These are phyloP conservation scores for Trichosporon asahii DNA, from an alignment of 1,284 basidiomycete species.

Conservation along the genomic window DNA sequence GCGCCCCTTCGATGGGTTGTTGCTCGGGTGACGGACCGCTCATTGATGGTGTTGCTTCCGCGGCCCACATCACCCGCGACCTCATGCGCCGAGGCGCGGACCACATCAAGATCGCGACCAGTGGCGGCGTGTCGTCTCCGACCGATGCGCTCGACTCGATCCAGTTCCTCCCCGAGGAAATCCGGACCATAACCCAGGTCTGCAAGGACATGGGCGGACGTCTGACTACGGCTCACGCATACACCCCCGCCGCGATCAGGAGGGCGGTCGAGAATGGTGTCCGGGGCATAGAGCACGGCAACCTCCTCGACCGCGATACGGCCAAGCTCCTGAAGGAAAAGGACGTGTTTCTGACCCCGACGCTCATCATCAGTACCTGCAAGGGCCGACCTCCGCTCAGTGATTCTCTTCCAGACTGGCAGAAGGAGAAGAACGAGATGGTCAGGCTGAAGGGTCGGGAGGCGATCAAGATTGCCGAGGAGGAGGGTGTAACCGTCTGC, in stretches of 20 bases:
- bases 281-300: slow-evolving; percentile 57
- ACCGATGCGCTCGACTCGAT: slow-evolving; percentile 55
- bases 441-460: slow-evolving; percentile 22
- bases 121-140: slow-evolving; percentile 20
- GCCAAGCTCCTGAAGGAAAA: slow-evolving; percentile 50
- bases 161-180: slow-evolving; percentile 56
- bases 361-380: slow-evolving; percentile 37
- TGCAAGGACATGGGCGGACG: slow-evolving; percentile 53
- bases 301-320: slow-evolving; percentile 43
- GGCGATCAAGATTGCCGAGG: slow-evolving; percentile 31
- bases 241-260: slow-evolving; percentile 35
- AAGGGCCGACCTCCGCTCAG: slow-evolving; percentile 28
- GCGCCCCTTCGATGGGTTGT: not conserved
- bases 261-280: slow-evolving; percentile 41
- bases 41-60: slow-evolving; percentile 18
- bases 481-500: slow-evolving; percentile 33
- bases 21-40: not conserved
- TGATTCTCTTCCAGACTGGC: slow-evolving; percentile 19
- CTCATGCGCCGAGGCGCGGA: slow-evolving; percentile 24
- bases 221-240: slow-evolving; percentile 38
- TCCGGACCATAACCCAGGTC: slow-evolving; percentile 54
- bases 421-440: slow-evolving; percentile 26
- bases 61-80: slow-evolving; percentile 12
- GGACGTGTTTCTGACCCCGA: slow-evolving; percentile 55
- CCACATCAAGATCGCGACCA: slow-evolving; percentile 24